Base-by-base conservation (phyloP, 345 rosid genomes). In the Ceriops tagal region DNA sequence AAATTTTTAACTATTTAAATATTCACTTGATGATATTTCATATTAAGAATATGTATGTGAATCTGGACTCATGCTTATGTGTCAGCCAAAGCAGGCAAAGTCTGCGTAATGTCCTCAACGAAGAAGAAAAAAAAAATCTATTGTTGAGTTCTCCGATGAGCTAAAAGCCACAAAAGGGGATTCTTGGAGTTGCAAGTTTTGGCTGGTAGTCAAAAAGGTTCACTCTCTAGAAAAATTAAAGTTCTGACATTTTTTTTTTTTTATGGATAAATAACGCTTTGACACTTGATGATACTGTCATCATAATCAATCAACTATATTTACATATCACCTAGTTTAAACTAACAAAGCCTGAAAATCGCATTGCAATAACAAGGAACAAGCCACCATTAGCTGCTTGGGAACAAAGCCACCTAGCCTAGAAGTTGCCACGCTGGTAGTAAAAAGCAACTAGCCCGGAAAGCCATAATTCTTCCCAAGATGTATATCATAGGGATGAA, bases 401-500 rank as follows among this genome's bases (percentile, higher is more conserved):
- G 46, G 39, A 68, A 67, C 10, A 67, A 43, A 57, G 66, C 68
- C 71, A 56, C 27, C 37, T 64, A 57, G 46, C 5, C 5, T 34
- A 15, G n/a, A 35, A 43, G 52, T 22, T 32, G 43, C 8, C 67
- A 78, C 66, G 51, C 66, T 57, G 66, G 70, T 65, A 53, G 65
- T 55, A 66, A 27, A 28, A 46, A 22, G 30, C 16, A 4, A 9
- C 59, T 22, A 56, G 28, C 30, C 24, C 16, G 1, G 59, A 56
- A 13, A 56, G 71, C 35, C 34, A 0, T 24, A 8, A 63, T 19
- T 31, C 32, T 4, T 52, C 69, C 16, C 13, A 22, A 46, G 10
- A 66, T 72, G 68, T 15, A 11, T 43, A 13, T 43, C 16, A 43
- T 2, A 18, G 86, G 74, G 83, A 79, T 55, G 80, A 70, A 22